phyloP scores from a whole-genome alignment of 2,329 filamentous ascomycete genomes.

The Epicoccum sorghinum region DNA sequence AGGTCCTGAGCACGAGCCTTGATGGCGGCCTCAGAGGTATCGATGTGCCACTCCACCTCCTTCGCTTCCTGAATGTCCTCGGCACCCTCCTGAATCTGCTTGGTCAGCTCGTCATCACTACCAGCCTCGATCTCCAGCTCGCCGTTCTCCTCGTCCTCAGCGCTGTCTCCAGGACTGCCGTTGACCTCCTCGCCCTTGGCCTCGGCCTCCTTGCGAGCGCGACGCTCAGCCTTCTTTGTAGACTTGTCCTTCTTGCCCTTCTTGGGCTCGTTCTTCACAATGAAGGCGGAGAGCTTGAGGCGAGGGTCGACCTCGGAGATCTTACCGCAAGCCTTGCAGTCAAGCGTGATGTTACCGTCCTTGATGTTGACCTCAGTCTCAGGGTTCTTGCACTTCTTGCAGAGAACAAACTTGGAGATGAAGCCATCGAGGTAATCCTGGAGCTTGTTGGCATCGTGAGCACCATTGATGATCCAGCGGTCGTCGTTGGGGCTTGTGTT shows the following conservation, averaged over 20 bases:
- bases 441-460: conserved; percentile 91
- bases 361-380: conserved; percentile 97
- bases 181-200: conserved; percentile 62
- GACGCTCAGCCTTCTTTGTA: conserved; percentile 84
- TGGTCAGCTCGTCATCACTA: conserved; percentile 91
- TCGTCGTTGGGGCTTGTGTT: conserved; percentile 97
- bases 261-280: conserved; percentile 94
- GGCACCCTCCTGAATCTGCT: conserved; percentile 71
- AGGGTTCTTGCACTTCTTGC: conserved; percentile 99
- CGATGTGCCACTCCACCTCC: conserved; percentile 93
- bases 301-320: conserved; percentile 89
- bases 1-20: conserved; percentile 92
- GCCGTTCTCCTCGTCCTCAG: conserved; percentile 69
- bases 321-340: conserved; percentile 98
- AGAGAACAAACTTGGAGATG: conserved; percentile 98
- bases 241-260: conserved; percentile 97
- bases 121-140: conserved; percentile 71
- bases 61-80: conserved; percentile 78
- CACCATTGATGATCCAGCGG: conserved; percentile 99
- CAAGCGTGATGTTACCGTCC: conserved; percentile 86
- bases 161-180: conserved; percentile 70
- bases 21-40: conserved; percentile 94
- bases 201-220: conserved; percentile 77
- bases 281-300: conserved; percentile 95
- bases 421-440: conserved; percentile 98